Conservation (phyloP, 768 basidiomycete species). For the Gymnopilus junonius region DNA sequence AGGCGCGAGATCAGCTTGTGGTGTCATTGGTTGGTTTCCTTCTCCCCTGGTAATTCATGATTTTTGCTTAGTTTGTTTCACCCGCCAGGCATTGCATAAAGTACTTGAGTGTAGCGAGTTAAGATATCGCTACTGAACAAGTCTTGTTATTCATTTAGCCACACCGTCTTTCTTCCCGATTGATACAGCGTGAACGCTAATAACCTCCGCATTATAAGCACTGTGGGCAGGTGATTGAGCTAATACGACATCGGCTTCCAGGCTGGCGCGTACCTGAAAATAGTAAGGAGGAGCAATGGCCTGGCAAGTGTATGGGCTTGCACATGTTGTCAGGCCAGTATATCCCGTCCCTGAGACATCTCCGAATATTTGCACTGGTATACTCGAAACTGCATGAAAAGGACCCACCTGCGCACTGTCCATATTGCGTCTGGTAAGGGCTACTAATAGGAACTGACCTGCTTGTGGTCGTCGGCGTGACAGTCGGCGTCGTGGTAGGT, state of each 20-base stretch:
- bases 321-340: conserved; percentile 52
- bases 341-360: conserved; percentile 41
- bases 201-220: not conserved
- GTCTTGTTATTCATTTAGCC: not conserved
- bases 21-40: conserved; percentile 63
- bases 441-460: too few species aligned
- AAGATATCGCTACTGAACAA: not conserved
- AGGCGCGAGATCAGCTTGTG: conserved; percentile 78
- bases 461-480: not conserved
- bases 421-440: not conserved
- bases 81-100: conserved; percentile 6
- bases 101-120: not conserved
- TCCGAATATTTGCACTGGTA: not conserved
- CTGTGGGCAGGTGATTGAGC: not conserved
- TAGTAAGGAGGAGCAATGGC: conserved; percentile 57
- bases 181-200: not conserved
- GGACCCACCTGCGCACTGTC: not conserved
- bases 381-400: not conserved
- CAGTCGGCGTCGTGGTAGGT: not conserved
- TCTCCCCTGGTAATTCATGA: not conserved
- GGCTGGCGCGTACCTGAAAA: conserved; percentile 32
- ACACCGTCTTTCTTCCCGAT: not conserved
- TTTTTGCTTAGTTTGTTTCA: not conserved
- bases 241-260: too few species aligned
- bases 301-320: conserved; percentile 44